phyloP scores from a whole-genome alignment of 306 rosid genomes.

The Vachellia collinsii region DNA sequence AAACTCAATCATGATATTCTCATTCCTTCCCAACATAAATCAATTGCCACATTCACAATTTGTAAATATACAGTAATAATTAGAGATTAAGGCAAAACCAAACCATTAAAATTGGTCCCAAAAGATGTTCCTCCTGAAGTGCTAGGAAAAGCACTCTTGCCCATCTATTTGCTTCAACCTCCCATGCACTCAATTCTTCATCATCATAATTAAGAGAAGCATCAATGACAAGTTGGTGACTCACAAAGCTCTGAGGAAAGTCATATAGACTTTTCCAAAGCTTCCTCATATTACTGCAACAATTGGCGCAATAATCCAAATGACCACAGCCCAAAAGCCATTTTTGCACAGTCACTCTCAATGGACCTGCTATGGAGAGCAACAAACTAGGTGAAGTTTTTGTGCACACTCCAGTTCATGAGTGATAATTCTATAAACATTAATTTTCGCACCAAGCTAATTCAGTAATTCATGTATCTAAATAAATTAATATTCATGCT shows the following conservation, averaged over 20 bases:
- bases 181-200: conserved; percentile 87
- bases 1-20: conserved; percentile 15
- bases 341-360: conserved; percentile 61
- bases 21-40: conserved; percentile 4
- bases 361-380: conserved; percentile 57
- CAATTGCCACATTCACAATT: conserved; percentile 7
- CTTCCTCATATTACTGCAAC: conserved; percentile 54
- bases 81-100: conserved; percentile 33
- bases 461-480: neutral
- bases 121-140: conserved; percentile 58
- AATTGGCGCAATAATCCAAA: conserved; percentile 58
- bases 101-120: conserved; percentile 70
- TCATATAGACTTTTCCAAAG: conserved; percentile 64
- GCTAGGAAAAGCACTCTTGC: conserved; percentile 82
- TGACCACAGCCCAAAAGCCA: conserved; percentile 81
- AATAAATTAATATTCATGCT: neutral
- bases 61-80: conserved; percentile 22
- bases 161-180: conserved; percentile 85
- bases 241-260: conserved; percentile 68
- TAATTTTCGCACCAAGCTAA: neutral
- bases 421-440: neutral
- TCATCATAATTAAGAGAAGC: conserved; percentile 63
- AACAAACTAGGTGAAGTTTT: neutral
- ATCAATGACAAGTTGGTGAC: conserved; percentile 36
- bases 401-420: neutral